These are phyloP conservation scores for Paraglomus brasilianum DNA, from an alignment of 192 early-diverging fungal species.

Conservation along the genomic window DNA sequence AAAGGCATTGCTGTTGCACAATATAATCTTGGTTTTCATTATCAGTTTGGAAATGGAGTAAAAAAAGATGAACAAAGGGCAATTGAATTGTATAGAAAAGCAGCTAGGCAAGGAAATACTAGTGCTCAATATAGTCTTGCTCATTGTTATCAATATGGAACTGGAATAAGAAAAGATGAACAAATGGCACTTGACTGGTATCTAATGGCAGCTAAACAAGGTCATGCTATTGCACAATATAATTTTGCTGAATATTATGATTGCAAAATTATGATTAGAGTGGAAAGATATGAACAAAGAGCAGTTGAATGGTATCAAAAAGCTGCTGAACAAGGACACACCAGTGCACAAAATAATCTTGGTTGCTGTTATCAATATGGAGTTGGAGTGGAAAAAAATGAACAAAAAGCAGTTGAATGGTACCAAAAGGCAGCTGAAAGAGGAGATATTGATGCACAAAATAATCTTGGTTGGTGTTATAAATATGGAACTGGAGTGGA, in stretches of 20 bases:
- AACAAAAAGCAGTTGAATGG: conserved; percentile 46
- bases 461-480: conserved; percentile 68
- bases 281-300: neutral
- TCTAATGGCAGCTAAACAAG: no score
- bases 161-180: conserved; percentile 64
- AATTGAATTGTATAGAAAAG: conserved; percentile 50
- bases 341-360: conserved; percentile 43
- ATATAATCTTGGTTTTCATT: conserved; percentile 61
- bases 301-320: conserved; percentile 55
- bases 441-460: conserved; percentile 70
- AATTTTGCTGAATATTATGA: conserved; percentile 47
- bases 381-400: conserved; percentile 43
- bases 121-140: no score
- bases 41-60: conserved; percentile 50
- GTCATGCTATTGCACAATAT: no score
- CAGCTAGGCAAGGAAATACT: conserved; percentile 49
- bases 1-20: conserved; percentile 54
- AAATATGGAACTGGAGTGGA: conserved; percentile 65
- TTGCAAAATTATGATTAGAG: conserved; percentile 46
- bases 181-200: neutral
- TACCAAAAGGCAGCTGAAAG: conserved; percentile 52
- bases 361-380: conserved; percentile 51
- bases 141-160: conserved; percentile 48
- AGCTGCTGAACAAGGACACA: conserved; percentile 46
- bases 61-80: conserved; percentile 37